Conservation (phyloP, 2,329 filamentous ascomycete genomes). For the Ophiostoma novo-ulmi region DNA sequence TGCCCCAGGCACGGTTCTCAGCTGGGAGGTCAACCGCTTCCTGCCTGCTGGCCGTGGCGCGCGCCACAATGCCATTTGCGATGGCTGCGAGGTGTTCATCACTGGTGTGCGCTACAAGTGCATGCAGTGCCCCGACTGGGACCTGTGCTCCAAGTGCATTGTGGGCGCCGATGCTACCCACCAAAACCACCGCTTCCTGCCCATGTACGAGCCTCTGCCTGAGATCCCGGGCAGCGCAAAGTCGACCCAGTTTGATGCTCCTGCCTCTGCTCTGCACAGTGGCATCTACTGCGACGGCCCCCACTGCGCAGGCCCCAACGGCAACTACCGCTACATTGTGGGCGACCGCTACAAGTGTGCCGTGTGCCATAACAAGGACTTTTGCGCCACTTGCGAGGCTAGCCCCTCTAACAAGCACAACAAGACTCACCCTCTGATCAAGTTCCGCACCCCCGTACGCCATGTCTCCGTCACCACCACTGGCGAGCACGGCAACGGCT, state of each 20-base stretch:
- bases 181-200: slow-evolving; percentile 79
- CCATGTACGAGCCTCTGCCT: slow-evolving; percentile 64
- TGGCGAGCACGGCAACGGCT: slow-evolving; percentile 67
- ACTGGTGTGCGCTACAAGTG: slow-evolving; percentile 92
- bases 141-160: slow-evolving; percentile 79
- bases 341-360: slow-evolving; percentile 96
- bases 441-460: slow-evolving; percentile 89
- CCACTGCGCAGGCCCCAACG: slow-evolving; percentile 61
- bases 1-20: slow-evolving; percentile 57
- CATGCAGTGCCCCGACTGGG: slow-evolving; percentile 93
- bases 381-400: slow-evolving; percentile 91
- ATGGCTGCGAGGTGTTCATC: slow-evolving; percentile 87
- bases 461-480: slow-evolving; percentile 82
- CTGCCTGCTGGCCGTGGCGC: slow-evolving; percentile 75
- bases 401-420: slow-evolving; percentile 81
- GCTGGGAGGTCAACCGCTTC: slow-evolving; percentile 57
- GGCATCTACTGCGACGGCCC: slow-evolving; percentile 96
- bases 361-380: slow-evolving; percentile 90
- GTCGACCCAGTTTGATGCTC: too few species aligned
- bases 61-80: slow-evolving; percentile 83
- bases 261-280: slow-evolving; percentile 47
- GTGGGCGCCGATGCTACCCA: slow-evolving; percentile 63
- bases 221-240: background rate
- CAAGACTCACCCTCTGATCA: slow-evolving; percentile 92
- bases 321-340: slow-evolving; percentile 57